Percentiles rank a stretch among this genome's conserved stretches.
Evolutionary conservation across 1,284 basidiomycete species (phyloP).

Genomic region (Coniferiporia weirii): DNA sequence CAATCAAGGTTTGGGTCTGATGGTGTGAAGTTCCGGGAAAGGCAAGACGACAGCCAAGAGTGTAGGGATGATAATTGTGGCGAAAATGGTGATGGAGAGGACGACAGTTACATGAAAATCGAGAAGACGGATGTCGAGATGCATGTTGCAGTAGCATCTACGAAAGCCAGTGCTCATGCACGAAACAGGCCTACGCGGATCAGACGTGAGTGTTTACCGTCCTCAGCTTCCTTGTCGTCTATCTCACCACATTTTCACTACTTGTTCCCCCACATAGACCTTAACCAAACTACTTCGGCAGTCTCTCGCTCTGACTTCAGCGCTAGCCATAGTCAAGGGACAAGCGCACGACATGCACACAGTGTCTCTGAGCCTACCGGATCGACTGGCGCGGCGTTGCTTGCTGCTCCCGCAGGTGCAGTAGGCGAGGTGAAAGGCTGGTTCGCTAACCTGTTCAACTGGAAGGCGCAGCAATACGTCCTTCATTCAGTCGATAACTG

Average conservation of each 20-base stretch:
- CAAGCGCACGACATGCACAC: constrained; percentile 4
- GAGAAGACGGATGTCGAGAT: constrained; percentile 16
- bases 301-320: neutral
- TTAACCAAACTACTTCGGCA: neutral
- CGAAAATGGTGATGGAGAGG: constrained; percentile 1
- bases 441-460: constrained; percentile 77
- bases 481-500: constrained; percentile 66
- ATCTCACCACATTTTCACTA: neutral
- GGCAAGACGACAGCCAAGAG: neutral
- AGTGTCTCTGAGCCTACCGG: constrained; percentile 13
- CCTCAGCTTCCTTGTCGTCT: neutral
- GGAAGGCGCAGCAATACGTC: constrained; percentile 62
- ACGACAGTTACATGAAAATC: constrained; percentile 17
- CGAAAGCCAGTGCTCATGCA: neutral
- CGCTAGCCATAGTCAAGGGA: neutral
- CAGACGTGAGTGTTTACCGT: neutral
- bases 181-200: neutral
- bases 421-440: constrained; percentile 79
- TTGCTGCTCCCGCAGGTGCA: constrained; percentile 38
- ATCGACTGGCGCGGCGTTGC: constrained; percentile 7
- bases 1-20: neutral
- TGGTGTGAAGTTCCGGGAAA: neutral
- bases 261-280: neutral
- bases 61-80: neutral
- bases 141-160: neutral